phyloP scores from a whole-genome alignment of 2,329 filamentous ascomycete species.

The Colletotrichum musae region DNA sequence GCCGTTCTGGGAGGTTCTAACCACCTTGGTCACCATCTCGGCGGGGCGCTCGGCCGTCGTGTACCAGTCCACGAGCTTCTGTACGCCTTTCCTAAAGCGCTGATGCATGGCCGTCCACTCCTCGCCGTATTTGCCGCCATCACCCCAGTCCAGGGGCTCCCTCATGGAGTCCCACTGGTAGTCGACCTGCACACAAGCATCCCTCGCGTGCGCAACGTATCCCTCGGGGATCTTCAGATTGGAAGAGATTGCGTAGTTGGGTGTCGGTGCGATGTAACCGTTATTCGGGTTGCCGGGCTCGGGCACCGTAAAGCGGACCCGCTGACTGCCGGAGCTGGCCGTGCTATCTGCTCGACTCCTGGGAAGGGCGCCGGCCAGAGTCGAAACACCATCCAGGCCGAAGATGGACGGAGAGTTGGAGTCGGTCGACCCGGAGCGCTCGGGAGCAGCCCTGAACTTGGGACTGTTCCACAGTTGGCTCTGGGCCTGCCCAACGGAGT shows the following conservation, averaged over 20 bases:
- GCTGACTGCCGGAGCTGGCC: conserved; percentile 44
- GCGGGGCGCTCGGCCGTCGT: conserved; percentile 66
- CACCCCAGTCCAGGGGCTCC: conserved; percentile 83
- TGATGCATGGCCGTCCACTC: conserved; percentile 98
- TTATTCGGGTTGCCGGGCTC: conserved; percentile 46
- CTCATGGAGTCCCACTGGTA: conserved; percentile 97
- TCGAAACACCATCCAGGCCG: conserved; percentile 48
- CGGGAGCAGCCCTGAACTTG: conserved; percentile 33
- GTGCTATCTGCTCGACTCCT: conserved; percentile 44
- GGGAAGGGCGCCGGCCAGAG: conserved; percentile 53
- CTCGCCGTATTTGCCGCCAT: conserved; percentile 89
- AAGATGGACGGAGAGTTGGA: conserved; percentile 37
- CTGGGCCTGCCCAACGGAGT: conserved; percentile 37
- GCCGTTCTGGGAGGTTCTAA: conserved; percentile 50
- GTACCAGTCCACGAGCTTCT: conserved; percentile 89
- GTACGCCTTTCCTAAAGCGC: conserved; percentile 85
- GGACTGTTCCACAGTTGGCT: conserved; percentile 56
- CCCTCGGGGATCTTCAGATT: conserved; percentile 88
- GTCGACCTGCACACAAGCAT: conserved; percentile 89
- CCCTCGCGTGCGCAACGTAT: conserved; percentile 90
- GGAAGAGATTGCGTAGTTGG: conserved; percentile 85
- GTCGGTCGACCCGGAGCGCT: conserved; percentile 41
- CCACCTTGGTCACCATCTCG: conserved; percentile 64
- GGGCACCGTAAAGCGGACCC: conserved; percentile 26
- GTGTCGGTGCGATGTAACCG: conserved; percentile 82